These are phyloP conservation scores for Tuber calosporum DNA, from an alignment of 495 filamentous ascomycete species.

Conservation along the genomic window DNA sequence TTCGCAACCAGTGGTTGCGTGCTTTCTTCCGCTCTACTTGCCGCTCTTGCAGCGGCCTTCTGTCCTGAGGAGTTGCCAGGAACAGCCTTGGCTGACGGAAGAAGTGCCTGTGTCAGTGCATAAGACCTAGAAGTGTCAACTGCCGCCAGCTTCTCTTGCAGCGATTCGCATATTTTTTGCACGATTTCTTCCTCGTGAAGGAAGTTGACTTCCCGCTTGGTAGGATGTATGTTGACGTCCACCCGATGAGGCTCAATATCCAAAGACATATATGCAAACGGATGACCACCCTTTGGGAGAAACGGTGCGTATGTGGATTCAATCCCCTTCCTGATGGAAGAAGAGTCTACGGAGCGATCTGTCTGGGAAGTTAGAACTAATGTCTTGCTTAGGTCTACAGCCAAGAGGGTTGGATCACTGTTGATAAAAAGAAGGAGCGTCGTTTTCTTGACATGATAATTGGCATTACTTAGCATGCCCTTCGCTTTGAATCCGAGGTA, in stretches of 20 bases:
- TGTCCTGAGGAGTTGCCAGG: constrained; percentile 42
- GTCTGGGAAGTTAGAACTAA: background rate
- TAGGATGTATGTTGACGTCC: constrained; percentile 97
- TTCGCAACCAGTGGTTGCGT: constrained; percentile 39
- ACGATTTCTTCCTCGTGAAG: constrained; percentile 97
- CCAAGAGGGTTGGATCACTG: constrained; percentile 40
- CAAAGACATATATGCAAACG: constrained; percentile 85
- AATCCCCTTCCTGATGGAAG: constrained; percentile 76
- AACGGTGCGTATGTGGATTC: constrained; percentile 88
- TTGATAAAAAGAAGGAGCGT: constrained; percentile 93
- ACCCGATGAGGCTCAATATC: constrained; percentile 90
- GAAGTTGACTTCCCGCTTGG: constrained; percentile 96
- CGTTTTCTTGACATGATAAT: constrained; percentile 90
- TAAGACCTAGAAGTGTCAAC: constrained; percentile 95
- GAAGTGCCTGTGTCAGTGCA: constrained; percentile 72
- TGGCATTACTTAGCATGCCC: constrained; percentile 84
- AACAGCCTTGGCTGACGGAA: constrained; percentile 56
- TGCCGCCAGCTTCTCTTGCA: constrained; percentile 69
- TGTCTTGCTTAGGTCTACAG: background rate
- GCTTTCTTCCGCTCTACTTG: constrained; percentile 46
- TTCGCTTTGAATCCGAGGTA: constrained; percentile 76
- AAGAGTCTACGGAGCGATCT: constrained; percentile 87
- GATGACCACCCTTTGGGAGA: constrained; percentile 89
- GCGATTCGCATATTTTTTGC: constrained; percentile 73
- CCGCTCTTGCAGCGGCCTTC: constrained; percentile 36